phyloP scores from a whole-genome alignment of 805 yeast species.

The Starmerella khaoyaiensis region DNA sequence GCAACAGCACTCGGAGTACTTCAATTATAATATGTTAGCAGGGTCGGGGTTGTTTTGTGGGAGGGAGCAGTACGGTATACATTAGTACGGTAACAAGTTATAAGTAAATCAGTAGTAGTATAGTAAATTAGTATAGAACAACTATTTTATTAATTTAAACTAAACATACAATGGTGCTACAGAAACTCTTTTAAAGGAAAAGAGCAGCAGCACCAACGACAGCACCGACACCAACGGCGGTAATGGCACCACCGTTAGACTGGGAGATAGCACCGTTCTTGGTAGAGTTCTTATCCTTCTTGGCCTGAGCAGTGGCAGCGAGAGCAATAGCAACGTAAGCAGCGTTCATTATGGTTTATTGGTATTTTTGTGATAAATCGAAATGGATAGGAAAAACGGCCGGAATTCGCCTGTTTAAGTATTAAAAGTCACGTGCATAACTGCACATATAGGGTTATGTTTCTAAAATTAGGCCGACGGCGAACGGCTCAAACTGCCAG shows the following conservation, averaged over 20 bases:
- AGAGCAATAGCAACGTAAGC: slow-evolving; percentile 39
- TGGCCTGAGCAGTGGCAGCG: slow-evolving; percentile 9
- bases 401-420: neutral
- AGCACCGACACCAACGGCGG: slow-evolving; percentile 19
- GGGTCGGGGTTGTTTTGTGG: too few relatives aligned
- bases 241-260: slow-evolving; percentile 11
- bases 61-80: too few relatives aligned
- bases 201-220: slow-evolving; percentile 20
- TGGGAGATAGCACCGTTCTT: slow-evolving; percentile 8
- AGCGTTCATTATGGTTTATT: slow-evolving; percentile 22
- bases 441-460: neutral
- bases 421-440: neutral
- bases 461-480: neutral
- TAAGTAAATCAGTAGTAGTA: too few relatives aligned
- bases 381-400: too few relatives aligned
- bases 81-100: too few relatives aligned
- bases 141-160: too few relatives aligned
- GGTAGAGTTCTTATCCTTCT: slow-evolving; percentile 3
- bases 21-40: too few relatives aligned
- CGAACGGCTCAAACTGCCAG: neutral
- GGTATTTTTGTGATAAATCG: slow-evolving; percentile 1
- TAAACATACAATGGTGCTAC: too few relatives aligned
- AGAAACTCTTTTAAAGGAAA: slow-evolving; percentile 13
- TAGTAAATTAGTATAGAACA: too few relatives aligned
- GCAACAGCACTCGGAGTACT: too few relatives aligned